Conservation (phyloP, 2,329 filamentous ascomycete genomes). For the Ophiostoma pallidulum region DNA sequence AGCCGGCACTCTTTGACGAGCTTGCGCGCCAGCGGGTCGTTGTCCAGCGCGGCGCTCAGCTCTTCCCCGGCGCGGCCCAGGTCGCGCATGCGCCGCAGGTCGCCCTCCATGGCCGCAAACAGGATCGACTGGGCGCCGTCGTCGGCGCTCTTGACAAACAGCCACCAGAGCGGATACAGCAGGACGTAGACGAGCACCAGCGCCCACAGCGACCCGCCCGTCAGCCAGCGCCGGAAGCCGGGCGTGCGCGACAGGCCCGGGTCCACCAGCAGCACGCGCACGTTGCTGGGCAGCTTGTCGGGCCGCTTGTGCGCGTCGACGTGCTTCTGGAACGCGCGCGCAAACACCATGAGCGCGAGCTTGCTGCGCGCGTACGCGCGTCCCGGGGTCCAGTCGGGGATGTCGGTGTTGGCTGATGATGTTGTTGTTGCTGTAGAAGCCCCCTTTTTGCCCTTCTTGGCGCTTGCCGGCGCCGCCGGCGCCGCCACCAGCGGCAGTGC, state of each 20-base stretch:
- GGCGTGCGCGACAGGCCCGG: constrained; percentile 79
- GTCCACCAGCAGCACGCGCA: constrained; percentile 77
- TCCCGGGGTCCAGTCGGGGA: constrained; percentile 44
- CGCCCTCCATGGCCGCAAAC: constrained; percentile 73
- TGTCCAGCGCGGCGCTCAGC: neutral
- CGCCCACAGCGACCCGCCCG: constrained; percentile 72
- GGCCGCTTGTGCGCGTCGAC: constrained; percentile 75
- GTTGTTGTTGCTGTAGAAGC: neutral
- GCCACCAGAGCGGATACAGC: constrained; percentile 74
- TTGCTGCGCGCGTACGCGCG: constrained; percentile 56
- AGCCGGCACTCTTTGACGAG: constrained; percentile 84
- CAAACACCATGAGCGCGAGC: constrained; percentile 83
- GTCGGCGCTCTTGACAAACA: constrained; percentile 74
- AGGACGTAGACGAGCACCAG: constrained; percentile 64
- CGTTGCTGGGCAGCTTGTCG: constrained; percentile 71
- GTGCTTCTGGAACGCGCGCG: constrained; percentile 85
- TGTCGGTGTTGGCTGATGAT: constrained; percentile 23
- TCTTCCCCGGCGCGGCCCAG: constrained; percentile 8
- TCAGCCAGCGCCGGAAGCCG: constrained; percentile 79
- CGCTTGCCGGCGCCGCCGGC: constrained; percentile 22
- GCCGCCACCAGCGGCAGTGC: constrained; percentile 51
- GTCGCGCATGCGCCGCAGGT: constrained; percentile 44
- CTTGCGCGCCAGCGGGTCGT: constrained; percentile 26
- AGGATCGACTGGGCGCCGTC: constrained; percentile 83
- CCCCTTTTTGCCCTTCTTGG: neutral